Percentiles rank a stretch among this genome's conserved stretches.
phyloP scores from a whole-genome alignment of 352 stramenopile species.

The Phytophthora nicotianae region DNA sequence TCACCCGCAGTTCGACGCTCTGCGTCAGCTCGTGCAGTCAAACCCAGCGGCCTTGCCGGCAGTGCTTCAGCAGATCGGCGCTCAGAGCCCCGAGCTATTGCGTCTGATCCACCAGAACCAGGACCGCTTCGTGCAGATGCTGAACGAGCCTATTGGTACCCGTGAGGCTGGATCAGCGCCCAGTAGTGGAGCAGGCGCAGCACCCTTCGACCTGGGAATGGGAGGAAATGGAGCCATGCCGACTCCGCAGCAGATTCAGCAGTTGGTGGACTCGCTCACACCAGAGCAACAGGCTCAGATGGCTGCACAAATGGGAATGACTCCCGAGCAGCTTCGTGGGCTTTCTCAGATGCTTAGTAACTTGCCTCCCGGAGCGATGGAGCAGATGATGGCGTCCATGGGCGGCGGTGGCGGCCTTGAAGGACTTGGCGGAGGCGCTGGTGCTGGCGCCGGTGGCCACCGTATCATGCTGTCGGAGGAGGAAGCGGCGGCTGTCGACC shows the following conservation, averaged over 20 bases:
- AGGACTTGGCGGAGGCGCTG: constrained; percentile 49
- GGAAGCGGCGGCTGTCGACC: constrained; percentile 76
- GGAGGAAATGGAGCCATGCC: constrained; percentile 60
- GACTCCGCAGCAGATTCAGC: constrained; percentile 85
- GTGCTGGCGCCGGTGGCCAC: constrained; percentile 39
- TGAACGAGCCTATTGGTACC: constrained; percentile 86
- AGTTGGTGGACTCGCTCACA: constrained; percentile 76
- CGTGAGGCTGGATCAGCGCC: constrained; percentile 40
- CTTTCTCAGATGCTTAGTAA: constrained; percentile 89
- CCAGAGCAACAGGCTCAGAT: constrained; percentile 83
- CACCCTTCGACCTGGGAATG: constrained; percentile 57
- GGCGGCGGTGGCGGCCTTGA: constrained; percentile 48
- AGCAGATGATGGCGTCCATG: constrained; percentile 90
- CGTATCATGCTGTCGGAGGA: constrained; percentile 85
- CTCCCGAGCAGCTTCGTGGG: constrained; percentile 81
- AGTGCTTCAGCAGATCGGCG: constrained; percentile 87
- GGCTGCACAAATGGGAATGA: constrained; percentile 88
- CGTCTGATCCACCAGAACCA: constrained; percentile 89
- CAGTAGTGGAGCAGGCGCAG: constrained; percentile 37
- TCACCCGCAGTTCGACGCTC: constrained; percentile 84
- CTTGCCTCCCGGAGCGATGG: constrained; percentile 78
- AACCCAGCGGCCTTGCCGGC: constrained; percentile 81
- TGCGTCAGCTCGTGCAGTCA: constrained; percentile 83
- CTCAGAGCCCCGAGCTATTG: constrained; percentile 83
- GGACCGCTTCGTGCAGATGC: constrained; percentile 86